Conservation (phyloP, 805 yeast species). For the Lipomyces sp. region DNA sequence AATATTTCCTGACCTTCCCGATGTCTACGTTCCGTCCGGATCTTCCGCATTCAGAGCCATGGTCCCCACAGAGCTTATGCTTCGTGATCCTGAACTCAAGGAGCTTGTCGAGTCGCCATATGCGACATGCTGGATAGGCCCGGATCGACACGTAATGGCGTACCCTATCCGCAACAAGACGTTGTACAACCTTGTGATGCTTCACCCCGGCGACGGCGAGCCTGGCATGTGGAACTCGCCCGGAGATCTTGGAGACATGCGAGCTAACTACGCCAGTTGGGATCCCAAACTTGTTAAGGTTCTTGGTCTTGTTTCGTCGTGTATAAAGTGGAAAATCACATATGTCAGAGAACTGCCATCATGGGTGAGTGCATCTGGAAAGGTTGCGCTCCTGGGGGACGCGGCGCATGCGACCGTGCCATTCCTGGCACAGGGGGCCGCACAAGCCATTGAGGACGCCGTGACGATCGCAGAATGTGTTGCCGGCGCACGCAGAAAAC, state of each 20-base stretch:
- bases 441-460: constrained; percentile 37
- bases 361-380: constrained; percentile 34
- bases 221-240: constrained; percentile 1
- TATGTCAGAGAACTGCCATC: constrained; percentile 32
- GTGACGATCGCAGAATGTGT: constrained; percentile 10
- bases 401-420: constrained; percentile 41
- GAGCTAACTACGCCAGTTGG: constrained; percentile 31
- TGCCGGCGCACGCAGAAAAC: background rate
- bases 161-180: constrained; percentile 5
- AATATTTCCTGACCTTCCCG: background rate
- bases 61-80: background rate
- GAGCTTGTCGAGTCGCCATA: constrained; percentile 8
- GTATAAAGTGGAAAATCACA: constrained; percentile 34
- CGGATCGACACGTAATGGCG: constrained; percentile 11
- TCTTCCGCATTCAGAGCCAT: constrained; percentile 5
- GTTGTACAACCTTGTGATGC: constrained; percentile 13
- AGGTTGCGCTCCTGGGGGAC: constrained; percentile 39
- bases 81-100: constrained; percentile 6
- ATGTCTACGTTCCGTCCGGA: constrained; percentile 8
- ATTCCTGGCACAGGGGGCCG: constrained; percentile 37
- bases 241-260: constrained; percentile 30
- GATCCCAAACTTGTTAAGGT: constrained; percentile 33
- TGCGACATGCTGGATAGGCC: constrained; percentile 18
- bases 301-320: constrained; percentile 26
- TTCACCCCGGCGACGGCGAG: constrained; percentile 12